Conservation (phyloP, 2,329 filamentous ascomycete genomes). For the Alternaria infectoria region DNA sequence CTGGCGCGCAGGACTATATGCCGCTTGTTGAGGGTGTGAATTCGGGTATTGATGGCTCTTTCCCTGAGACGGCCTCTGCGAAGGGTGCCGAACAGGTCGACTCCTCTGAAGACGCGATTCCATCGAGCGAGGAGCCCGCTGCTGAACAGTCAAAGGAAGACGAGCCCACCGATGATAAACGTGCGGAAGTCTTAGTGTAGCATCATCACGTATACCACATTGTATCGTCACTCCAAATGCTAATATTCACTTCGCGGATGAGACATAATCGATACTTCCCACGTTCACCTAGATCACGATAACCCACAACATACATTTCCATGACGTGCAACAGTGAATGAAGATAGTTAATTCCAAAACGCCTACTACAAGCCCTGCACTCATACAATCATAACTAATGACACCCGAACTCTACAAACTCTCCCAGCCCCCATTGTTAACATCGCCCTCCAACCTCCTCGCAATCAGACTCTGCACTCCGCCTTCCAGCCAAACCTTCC, state of each 20-base stretch:
- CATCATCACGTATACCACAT: neutral
- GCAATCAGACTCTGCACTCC: slow-evolving; percentile 88
- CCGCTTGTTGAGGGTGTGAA: neutral
- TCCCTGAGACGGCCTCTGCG: neutral
- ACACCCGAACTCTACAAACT: slow-evolving; percentile 54
- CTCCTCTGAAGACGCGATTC: neutral
- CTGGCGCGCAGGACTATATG: neutral
- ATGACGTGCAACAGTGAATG: no score
- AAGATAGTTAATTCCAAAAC: neutral
- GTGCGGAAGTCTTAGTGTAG: neutral
- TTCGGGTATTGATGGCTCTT: neutral
- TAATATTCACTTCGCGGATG: no score
- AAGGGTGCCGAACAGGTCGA: neutral
- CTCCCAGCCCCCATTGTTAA: slow-evolving; percentile 98
- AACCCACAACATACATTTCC: no score
- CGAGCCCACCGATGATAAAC: neutral
- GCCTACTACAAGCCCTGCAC: neutral
- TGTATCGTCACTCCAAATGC: neutral
- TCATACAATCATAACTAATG: neutral
- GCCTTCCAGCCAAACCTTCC: slow-evolving; percentile 85
- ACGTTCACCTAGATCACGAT: no score
- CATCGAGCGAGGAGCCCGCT: neutral
- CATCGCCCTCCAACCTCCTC: slow-evolving; percentile 88
- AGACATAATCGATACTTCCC: no score
- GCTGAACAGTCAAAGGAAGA: neutral